Base-by-base conservation (phyloP, 805 yeast genomes). In the Cyberlindnera euphorbiiphila region DNA sequence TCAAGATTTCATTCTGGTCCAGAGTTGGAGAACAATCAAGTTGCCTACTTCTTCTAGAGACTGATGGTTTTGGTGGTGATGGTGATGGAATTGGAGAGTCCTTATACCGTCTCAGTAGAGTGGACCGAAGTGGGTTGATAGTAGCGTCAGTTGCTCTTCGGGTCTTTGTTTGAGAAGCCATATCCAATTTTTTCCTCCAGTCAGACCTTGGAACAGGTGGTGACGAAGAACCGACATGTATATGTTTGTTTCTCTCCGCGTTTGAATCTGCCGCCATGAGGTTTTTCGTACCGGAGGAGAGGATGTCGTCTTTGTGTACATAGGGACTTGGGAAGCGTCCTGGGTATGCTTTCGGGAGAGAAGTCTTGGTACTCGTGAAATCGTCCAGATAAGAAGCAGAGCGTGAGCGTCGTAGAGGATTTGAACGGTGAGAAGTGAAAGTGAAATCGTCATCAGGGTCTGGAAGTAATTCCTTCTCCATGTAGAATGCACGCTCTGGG, bases 321-420 rank as follows among this genome's bases (percentile, higher is more conserved):
- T 36, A 43, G 1, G 47, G 47, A 25, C 43, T 39, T 11, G 60
- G 60, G 27, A 49, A 55, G 31, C 51, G 50, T 2, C 60, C 60
- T 2, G 60, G 60, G 30, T 40, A 51, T 9, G 39, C 34, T 17
- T 36, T 21, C 12, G 55, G 53, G 5, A 51, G 26, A 4, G 42
- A 29, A 7, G 39, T 32, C n/a, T n/a, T n/a, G n/a, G 17, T 34
- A 30, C 13, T 28, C 18, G 4, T 15, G 25, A 2, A 20, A 19
- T 24, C 5, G n/a, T 39, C 39, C 18, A 37, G 34, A 12, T 33
- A 30, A 1, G 45, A 29, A 2, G 41, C 38, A 6, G 45, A 41
- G n/a, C 18, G 32, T 6, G 47, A 37, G 31, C 34, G 43, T 32
- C 37, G 39, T 15, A 29, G 37, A 19, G 22, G 21, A 12, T 32